These are phyloP conservation scores for Dichotomopilus funicola DNA, from an alignment of 2,329 filamentous ascomycete species.

Conservation along the genomic window DNA sequence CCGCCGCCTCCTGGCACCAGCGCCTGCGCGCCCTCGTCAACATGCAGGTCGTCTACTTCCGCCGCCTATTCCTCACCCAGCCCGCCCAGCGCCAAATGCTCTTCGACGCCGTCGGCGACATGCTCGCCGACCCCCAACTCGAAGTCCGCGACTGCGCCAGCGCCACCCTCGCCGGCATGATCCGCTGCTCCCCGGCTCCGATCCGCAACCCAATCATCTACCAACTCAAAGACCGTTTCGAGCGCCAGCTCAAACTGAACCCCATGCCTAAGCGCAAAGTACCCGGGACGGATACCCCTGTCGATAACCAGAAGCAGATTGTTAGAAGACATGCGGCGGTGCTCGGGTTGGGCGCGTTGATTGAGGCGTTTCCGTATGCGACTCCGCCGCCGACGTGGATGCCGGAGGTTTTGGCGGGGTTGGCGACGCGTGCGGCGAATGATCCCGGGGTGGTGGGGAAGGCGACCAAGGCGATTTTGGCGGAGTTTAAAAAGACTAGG, in stretches of 20 bases:
- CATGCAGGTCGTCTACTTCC: slow-evolving; percentile 98
- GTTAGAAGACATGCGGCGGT: slow-evolving; percentile 84
- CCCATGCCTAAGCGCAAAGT: slow-evolving; percentile 72
- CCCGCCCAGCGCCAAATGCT: slow-evolving; percentile 68
- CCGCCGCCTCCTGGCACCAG: slow-evolving; percentile 87
- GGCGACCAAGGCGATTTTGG: slow-evolving; percentile 86
- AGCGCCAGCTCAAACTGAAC: slow-evolving; percentile 68
- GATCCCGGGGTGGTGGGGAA: slow-evolving; percentile 92
- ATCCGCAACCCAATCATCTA: slow-evolving; percentile 74
- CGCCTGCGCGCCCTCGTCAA: slow-evolving; percentile 91
- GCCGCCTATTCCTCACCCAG: slow-evolving; percentile 81
- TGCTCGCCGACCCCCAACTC: slow-evolving; percentile 86
- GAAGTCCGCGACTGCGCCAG: slow-evolving; percentile 93
- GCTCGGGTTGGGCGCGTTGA: slow-evolving; percentile 78
- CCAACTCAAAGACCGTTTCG: slow-evolving; percentile 72
- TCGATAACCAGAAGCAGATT: slow-evolving; percentile 68
- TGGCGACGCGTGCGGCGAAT: slow-evolving; percentile 78
- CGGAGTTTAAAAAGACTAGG: slow-evolving; percentile 98
- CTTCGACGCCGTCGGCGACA: slow-evolving; percentile 88
- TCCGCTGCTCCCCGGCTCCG: slow-evolving; percentile 79
- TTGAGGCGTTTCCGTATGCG: slow-evolving; percentile 93
- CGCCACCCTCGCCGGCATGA: slow-evolving; percentile 92
- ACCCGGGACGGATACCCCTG: slow-evolving; percentile 60
- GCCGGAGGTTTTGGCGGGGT: slow-evolving; percentile 79
- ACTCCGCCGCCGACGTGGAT: slow-evolving; percentile 91